phyloP scores from a whole-genome alignment of 1,284 basidiomycete genomes.

The Gymnopus androsaceus region DNA sequence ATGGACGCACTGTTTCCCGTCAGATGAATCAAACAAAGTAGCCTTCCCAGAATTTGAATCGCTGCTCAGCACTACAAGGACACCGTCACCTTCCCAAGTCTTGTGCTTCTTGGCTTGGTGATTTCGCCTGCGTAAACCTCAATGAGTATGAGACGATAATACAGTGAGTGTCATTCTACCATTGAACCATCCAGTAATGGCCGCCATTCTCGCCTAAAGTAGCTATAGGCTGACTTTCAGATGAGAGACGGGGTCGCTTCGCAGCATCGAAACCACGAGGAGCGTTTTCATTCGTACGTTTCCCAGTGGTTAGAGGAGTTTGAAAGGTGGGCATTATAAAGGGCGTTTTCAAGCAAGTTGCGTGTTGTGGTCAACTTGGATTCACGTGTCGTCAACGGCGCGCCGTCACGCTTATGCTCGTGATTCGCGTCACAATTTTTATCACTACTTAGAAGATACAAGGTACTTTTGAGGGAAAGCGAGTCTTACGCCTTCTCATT shows the following conservation, averaged over 20 bases:
- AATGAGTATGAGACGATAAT: neutral
- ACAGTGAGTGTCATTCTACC: slow-evolving; percentile 1
- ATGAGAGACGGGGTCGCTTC: neutral
- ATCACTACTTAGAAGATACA: neutral
- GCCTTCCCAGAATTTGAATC: slow-evolving; percentile 49
- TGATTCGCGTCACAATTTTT: no score
- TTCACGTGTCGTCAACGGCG: no score
- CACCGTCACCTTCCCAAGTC: slow-evolving; percentile 86
- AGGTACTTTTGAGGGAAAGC: neutral
- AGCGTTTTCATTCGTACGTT: neutral
- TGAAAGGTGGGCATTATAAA: slow-evolving; percentile 4
- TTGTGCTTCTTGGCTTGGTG: slow-evolving; percentile 87
- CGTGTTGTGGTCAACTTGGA: no score
- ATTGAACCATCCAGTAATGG: slow-evolving; percentile 18
- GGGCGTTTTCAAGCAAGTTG: no score
- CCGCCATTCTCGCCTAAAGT: neutral
- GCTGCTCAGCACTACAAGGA: slow-evolving; percentile 51
- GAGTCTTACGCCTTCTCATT: neutral
- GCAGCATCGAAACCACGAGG: neutral
- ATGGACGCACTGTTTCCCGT: slow-evolving; percentile 57
- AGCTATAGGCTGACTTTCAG: neutral
- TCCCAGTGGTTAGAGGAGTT: neutral
- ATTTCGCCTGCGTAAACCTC: slow-evolving; percentile 56
- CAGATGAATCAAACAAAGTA: slow-evolving; percentile 55
- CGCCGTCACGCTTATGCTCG: no score